Percentiles rank a stretch among this genome's conserved stretches.
Evolutionary conservation across 495 filamentous ascomycete genomes (phyloP).

Genomic region (Cryomyces minteri): DNA sequence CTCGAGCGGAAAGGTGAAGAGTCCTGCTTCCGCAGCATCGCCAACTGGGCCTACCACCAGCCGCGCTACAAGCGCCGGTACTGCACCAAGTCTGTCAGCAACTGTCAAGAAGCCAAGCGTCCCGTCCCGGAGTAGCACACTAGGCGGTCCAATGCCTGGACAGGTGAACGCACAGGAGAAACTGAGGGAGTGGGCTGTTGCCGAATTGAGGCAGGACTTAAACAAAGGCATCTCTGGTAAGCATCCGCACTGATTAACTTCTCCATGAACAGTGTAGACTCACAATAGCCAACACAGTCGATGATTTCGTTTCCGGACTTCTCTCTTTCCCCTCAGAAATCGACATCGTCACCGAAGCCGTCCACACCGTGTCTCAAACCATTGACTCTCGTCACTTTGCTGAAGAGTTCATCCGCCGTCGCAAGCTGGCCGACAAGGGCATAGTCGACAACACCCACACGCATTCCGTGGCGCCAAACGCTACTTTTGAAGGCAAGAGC

Average conservation of each 20-base stretch:
- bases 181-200: conserved; percentile 81
- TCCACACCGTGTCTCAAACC: conserved; percentile 68
- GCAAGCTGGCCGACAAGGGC: conserved; percentile 80
- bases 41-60: conserved; percentile 35
- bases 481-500: conserved; percentile 25
- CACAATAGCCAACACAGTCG: conserved; percentile 31
- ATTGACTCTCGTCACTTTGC: conserved; percentile 87
- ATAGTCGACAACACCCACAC: conserved; percentile 35
- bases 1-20: conserved; percentile 80
- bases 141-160: conserved; percentile 18
- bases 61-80: conserved; percentile 13
- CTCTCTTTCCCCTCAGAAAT: conserved; percentile 55
- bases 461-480: conserved; percentile 26
- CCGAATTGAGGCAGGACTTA: conserved; percentile 43
- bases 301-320: conserved; percentile 61
- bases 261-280: no score
- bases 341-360: conserved; percentile 69
- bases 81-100: conserved; percentile 21
- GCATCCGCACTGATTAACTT: conserved; percentile 1
- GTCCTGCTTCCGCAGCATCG: conserved; percentile 31
- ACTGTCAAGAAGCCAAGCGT: conserved; percentile 23
- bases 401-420: conserved; percentile 82
- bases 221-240: conserved; percentile 41
- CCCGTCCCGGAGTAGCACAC: conserved; percentile 20
- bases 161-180: conserved; percentile 55